phyloP scores from a whole-genome alignment of 2,329 filamentous ascomycete species.

The Sporothrix humicola region DNA sequence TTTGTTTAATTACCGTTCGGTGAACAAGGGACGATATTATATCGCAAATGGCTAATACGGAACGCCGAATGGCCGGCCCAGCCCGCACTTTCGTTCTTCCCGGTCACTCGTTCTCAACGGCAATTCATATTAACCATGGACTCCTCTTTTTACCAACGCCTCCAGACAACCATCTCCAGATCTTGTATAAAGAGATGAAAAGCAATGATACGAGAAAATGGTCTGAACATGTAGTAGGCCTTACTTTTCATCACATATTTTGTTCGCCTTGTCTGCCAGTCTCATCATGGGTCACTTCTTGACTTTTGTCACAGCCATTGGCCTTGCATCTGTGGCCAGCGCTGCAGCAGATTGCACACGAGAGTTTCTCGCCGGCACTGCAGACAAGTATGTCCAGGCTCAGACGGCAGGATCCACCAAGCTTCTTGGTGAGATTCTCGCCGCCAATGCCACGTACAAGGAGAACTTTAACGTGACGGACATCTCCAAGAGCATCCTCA shows the following conservation, averaged over 20 bases:
- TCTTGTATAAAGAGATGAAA: not conserved
- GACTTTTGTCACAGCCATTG: not conserved
- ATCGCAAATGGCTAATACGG: not conserved
- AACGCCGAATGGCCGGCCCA: not conserved
- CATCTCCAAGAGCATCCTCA: constrained; percentile 38
- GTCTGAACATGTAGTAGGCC: not conserved
- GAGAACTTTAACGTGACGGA: constrained; percentile 39
- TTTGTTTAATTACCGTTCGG: too few species aligned
- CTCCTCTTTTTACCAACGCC: too few species aligned
- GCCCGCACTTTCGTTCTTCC: not conserved
- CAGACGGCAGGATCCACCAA: constrained; percentile 26
- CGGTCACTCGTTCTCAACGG: not conserved
- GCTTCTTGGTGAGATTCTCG: not conserved
- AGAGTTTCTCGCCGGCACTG: not conserved
- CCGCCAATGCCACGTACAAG: constrained; percentile 36
- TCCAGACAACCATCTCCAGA: too few species aligned
- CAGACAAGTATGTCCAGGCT: not conserved
- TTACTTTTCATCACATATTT: not conserved
- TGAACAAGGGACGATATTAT: not conserved
- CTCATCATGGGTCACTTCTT: not conserved
- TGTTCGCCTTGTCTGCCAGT: not conserved
- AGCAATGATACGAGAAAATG: too few species aligned
- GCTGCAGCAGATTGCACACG: constrained; percentile 38
- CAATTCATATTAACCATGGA: constrained; percentile 8
- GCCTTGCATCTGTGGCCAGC: not conserved